Conservation (phyloP, 495 filamentous ascomycete genomes). For the Penicillium cataractarum region DNA sequence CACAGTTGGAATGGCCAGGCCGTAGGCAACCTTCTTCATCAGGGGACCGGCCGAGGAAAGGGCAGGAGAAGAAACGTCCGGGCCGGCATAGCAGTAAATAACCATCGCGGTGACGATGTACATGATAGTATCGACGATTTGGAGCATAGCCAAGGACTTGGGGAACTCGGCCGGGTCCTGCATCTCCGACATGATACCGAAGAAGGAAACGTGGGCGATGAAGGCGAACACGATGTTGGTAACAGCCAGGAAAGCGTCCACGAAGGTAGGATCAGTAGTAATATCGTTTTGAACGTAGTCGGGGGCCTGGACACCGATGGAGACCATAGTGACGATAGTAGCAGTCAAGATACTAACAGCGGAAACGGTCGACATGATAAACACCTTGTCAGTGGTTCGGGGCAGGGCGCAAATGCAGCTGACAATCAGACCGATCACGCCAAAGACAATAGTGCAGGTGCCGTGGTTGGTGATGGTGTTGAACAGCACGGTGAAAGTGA, state of each 20-base stretch:
- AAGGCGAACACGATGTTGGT: conserved; percentile 77
- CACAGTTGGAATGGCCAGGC: conserved; percentile 69
- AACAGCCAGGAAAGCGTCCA: conserved; percentile 58
- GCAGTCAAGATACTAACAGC: conserved; percentile 66
- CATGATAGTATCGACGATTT: conserved; percentile 62
- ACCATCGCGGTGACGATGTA: conserved; percentile 69
- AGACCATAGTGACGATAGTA: conserved; percentile 68
- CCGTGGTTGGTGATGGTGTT: conserved; percentile 65
- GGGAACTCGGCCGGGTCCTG: conserved; percentile 63
- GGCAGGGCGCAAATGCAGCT: conserved; percentile 25
- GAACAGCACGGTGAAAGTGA: conserved; percentile 74
- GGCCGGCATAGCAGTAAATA: conserved; percentile 72
- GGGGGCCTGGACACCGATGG: conserved; percentile 51
- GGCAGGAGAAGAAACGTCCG: conserved; percentile 67
- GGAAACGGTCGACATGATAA: conserved; percentile 43
- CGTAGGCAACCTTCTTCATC: conserved; percentile 73
- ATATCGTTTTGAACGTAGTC: conserved; percentile 25
- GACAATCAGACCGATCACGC: conserved; percentile 29
- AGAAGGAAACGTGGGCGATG: conserved; percentile 69
- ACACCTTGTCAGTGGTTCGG: conserved; percentile 20
- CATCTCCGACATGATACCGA: conserved; percentile 77
- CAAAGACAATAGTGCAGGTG: conserved; percentile 69
- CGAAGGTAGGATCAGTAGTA: conserved; percentile 22
- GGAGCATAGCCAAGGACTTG: conserved; percentile 65
- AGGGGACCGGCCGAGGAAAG: conserved; percentile 63